Base-by-base conservation (phyloP, 225 moss, liverwort and hornwort genomes). In the Physcomitrium patens region DNA sequence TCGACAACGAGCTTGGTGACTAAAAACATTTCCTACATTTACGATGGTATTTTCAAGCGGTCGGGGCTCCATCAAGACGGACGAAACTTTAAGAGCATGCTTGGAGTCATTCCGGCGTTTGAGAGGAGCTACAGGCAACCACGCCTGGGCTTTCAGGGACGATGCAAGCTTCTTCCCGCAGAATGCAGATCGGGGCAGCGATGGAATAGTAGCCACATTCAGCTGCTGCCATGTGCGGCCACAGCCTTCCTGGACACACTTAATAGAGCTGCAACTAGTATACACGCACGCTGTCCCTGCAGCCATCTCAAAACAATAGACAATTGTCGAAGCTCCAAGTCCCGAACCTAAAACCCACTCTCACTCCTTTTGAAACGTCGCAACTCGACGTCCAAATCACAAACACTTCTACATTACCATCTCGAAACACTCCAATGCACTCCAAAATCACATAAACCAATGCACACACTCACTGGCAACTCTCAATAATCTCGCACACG, bases 1-100 rank as follows among this genome's bases (percentile, higher is more conserved):
- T 16, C 47, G 15, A 26, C 53, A 16, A 6, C 18, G 5, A 19
- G 53, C 53, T 9, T 54, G 3, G 15, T 14, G 5, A 49, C 49
- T 15, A 49, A 49, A 49, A 15, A 49, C 3, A 1, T 49, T 1
- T 49, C 46, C 9, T 12, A 12, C 49, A 19, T 14, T 19, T 28
- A 31, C 37, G 8, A 37, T 20, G 14, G 49, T 18, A 19, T 9
- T 2, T 18, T 14, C 2, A 15, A 24, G 8, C 85, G 85, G 70
- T 78, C 77, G 4, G 63, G 82, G 45, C 28, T 88, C 88, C 31
- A 82, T 76, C 55, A 88, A 75, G 43, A 88, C 80, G 5, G 85
- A 71, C 44, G 82, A 75, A n/a, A 88, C 80, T 52, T 60, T 54
- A 31, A 78, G 68, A 1, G 63, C 31, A 6, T 61, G 56, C 26